Conservation (phyloP, 371 early-diverging fungal genomes). For the Smittium mucronatum region DNA sequence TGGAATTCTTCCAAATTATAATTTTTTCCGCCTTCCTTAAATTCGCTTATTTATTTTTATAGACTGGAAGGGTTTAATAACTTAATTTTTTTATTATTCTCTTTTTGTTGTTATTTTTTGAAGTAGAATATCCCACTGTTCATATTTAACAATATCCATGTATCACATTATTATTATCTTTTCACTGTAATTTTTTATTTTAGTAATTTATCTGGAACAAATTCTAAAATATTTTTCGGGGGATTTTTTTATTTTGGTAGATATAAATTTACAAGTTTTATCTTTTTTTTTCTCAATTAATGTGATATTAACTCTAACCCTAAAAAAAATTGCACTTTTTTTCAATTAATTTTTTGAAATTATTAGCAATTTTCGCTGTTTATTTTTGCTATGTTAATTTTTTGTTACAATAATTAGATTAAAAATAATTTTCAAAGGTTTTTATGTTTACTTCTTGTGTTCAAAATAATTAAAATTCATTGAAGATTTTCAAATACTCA, state of each 20-base stretch:
- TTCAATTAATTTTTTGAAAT: neutral
- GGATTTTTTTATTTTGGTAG: neutral
- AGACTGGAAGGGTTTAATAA: neutral
- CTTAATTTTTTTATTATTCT: neutral
- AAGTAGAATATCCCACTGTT: neutral
- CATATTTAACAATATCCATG: neutral
- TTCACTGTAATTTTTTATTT: neutral
- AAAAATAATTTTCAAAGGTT: neutral
- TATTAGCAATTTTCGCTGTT: neutral
- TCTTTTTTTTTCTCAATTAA: neutral
- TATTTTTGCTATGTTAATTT: neutral
- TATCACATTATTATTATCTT: neutral
- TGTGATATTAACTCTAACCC: neutral
- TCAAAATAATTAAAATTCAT: neutral
- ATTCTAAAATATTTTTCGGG: neutral
- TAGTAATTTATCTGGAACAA: neutral
- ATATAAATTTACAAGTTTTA: neutral
- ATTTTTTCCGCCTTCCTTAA: neutral
- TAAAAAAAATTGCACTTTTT: neutral
- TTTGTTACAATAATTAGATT: neutral
- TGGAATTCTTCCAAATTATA: neutral
- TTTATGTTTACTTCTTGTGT: neutral
- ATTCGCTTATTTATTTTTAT: neutral
- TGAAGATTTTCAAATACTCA: neutral
- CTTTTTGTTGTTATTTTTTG: neutral